Base-by-base conservation (phyloP, 352 stramenopile species). In the Blastocystis sp. region DNA sequence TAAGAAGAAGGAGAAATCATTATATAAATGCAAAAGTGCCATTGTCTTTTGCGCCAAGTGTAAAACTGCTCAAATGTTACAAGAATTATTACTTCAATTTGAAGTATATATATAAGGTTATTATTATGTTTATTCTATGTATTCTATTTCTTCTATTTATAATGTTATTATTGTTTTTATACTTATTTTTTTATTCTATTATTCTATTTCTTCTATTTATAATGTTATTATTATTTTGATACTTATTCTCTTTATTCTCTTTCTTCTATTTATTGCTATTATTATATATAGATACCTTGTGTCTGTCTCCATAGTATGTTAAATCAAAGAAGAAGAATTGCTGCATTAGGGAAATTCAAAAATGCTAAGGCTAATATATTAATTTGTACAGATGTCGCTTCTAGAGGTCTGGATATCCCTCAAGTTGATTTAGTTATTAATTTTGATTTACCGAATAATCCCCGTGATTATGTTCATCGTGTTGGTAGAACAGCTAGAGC, bases 31-130 rank as follows among this genome's bases (percentile, higher is more conserved):
- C 75, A 72, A 36, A 74, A 71, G 25, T 25, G 30, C 72, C n/a
- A 94, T 98, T 68, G 82, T 98, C 42, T 98, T 98, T 68, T 84
- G 93, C 6, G 80, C 83, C 27, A 95, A 86, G 13, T 95, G 86
- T 71, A 83, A 94, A 65, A 80, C 81, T 69, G 91, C 79, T 52
- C 83, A 92, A 45, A 73, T 93, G 21, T 72, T 97, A 10, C 85
- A 82, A 27, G 86, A 93, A 44, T 87, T 93, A 41, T 75, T 93
- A 13, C 73, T 76, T 18, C 76, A 94, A 68, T 70, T 96, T 19
- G 77, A 65, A n/a, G 55, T 65, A n/a, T 13, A 18, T 39, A 18
- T 13, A 18, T 18, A 13, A 39, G 13, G 33, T 18, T 13, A 18
- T 18, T 13, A 39, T 13, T 39, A 39, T 13, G 13, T 39, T 18